Base-by-base conservation (phyloP, 176 grass and related monocot species). In the Aegilops longissima region DNA sequence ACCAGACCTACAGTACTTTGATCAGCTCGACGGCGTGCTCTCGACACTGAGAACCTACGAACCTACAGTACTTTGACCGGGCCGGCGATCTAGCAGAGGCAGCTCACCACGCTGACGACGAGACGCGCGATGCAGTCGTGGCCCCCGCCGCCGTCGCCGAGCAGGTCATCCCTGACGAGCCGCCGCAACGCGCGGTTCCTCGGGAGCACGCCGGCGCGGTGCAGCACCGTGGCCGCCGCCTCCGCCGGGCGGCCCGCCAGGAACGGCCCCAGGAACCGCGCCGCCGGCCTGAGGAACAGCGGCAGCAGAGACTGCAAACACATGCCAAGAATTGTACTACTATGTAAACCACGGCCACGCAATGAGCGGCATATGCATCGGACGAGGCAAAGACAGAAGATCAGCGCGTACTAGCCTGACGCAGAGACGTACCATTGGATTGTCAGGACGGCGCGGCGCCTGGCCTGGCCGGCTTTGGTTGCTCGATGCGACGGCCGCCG, bases 171-270 rank as follows among this genome's bases (percentile, higher is more conserved):
- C 68, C 91, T 47, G 17, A 95, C 93, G 58, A 95, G 80, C 7
- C 93, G 87, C 80, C 87, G 80, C 78, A 95, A 77, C 3, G 42
- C 67, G 30, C 70, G 44, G 80, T 93, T 87, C 86, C 95, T 89
- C 31, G 95, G 95, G 51, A 98, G 93, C 17, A 84, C 93, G 20
- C 89, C 87, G 63, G 85, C 80, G 49, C 86, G 85, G 78, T 93
- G 86, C 39, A 98, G 84, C 77, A 92, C 85, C 54, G 95, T 89
- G 12, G 95, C 88, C 72, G 40, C 86, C 14, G 86, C 86, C 11
- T 54, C 70, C 31, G 76, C 86, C 66, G 84, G 61, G 61, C 82
- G 82, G 64, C 89, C 82, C 14, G 44, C 87, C 61, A 93, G 58
- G 58, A 86, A 38, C 83, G 76, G 82, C 24, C 75, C 86, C 70